A percentile compares a stretch with the other conserved stretches of the same genome.
phyloP scores from a whole-genome alignment of 768 basidiomycete genomes.

The Boletus bicolor region DNA sequence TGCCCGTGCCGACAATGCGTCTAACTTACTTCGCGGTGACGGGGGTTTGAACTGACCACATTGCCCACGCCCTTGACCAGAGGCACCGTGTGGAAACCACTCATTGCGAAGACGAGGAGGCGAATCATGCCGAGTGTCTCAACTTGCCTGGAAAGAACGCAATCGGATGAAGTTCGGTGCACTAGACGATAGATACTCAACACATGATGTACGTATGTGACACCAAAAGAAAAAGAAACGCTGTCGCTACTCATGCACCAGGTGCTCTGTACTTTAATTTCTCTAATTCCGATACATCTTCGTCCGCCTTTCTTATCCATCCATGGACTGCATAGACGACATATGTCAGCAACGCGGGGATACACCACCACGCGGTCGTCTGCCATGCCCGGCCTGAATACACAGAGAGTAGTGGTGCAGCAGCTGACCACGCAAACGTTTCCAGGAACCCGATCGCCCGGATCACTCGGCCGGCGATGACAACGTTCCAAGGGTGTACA shows the following conservation, averaged over 20 bases:
- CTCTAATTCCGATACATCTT: slow-evolving; percentile 50
- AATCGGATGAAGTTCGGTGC: too few relatives aligned
- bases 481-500: slow-evolving; percentile 37
- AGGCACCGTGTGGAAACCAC: too few relatives aligned
- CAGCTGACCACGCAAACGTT: slow-evolving; percentile 40
- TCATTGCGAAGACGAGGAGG: too few relatives aligned
- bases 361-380: slow-evolving; percentile 51
- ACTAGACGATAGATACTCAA: too few relatives aligned
- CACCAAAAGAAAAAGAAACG: not conserved
- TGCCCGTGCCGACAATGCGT: not conserved
- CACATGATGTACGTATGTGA: not conserved
- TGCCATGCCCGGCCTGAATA: slow-evolving; percentile 52
- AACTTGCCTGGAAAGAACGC: not conserved
- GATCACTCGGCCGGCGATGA: slow-evolving; percentile 23
- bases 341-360: slow-evolving; percentile 41
- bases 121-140: not conserved
- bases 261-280: slow-evolving; percentile 51
- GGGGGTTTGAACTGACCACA: not conserved
- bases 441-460: slow-evolving; percentile 32
- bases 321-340: slow-evolving; percentile 45
- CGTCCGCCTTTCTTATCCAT: slow-evolving; percentile 43
- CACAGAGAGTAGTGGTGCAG: slow-evolving; percentile 48
- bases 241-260: slow-evolving; percentile 41
- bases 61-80: not conserved
- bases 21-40: not conserved